phyloP scores from a whole-genome alignment of 306 rosid species.

The Crataegus laevigata region DNA sequence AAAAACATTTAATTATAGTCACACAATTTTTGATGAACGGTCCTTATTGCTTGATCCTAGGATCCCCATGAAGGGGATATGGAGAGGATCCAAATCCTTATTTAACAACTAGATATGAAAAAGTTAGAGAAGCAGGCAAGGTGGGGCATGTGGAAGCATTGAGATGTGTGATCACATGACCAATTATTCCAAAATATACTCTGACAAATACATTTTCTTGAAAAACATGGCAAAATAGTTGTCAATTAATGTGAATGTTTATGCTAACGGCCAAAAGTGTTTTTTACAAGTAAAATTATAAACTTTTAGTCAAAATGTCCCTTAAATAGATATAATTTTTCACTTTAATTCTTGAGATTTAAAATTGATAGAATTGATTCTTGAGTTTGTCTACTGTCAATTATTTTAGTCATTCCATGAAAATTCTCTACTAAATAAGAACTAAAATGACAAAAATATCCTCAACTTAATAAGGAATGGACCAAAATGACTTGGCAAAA shows the following conservation, averaged over 20 bases:
- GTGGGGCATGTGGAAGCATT: neutral
- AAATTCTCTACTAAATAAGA: too few species aligned
- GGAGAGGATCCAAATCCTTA: too few species aligned
- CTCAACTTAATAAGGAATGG: too few species aligned
- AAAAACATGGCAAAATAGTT: neutral
- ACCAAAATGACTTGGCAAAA: too few species aligned
- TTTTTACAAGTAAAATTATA: too few species aligned
- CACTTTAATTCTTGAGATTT: accelerated
- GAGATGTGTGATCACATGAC: neutral
- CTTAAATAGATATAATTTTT: too few species aligned
- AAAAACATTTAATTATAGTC: too few species aligned
- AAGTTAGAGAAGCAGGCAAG: neutral
- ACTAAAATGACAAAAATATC: too few species aligned
- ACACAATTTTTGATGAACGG: too few species aligned
- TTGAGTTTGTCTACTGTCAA: accelerated
- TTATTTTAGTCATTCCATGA: too few species aligned
- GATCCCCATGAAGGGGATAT: too few species aligned
- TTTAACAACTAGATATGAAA: neutral
- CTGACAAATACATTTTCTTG: neutral
- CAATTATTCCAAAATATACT: neutral
- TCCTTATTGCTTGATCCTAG: too few species aligned
- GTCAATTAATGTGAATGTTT: neutral
- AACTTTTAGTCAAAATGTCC: accelerated
- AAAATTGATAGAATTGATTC: accelerated
- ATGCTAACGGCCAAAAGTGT: neutral